Conservation (phyloP, 495 filamentous ascomycete species). For the Tuber indicum region DNA sequence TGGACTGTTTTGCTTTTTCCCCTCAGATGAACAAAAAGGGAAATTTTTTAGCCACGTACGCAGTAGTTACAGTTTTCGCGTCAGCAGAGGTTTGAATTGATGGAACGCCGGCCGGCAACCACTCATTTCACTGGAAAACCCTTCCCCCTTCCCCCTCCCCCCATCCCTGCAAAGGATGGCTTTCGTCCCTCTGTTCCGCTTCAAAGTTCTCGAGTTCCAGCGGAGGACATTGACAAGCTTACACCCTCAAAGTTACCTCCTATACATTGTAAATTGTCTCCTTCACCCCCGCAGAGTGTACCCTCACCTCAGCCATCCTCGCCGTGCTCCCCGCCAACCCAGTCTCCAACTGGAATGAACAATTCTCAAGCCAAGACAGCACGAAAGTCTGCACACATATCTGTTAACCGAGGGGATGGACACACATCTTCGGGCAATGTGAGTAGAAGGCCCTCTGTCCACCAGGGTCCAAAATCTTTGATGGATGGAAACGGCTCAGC, state of each 20-base stretch:
- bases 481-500: neutral
- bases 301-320: neutral
- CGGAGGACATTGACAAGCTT: conserved; percentile 25
- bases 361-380: conserved; percentile 34
- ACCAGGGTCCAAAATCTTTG: conserved; percentile 1
- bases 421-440: conserved; percentile 28
- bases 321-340: conserved; percentile 7
- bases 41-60: neutral
- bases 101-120: neutral
- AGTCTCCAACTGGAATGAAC: conserved; percentile 20
- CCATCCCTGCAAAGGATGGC: conserved; percentile 19
- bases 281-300: neutral
- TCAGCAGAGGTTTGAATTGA: neutral
- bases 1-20: neutral
- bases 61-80: neutral
- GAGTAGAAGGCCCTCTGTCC: conserved; percentile 16
- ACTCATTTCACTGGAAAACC: conserved; percentile 6
- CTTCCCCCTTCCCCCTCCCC: conserved; percentile 6
- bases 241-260: conserved; percentile 14
- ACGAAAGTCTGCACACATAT: conserved; percentile 31
- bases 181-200: conserved; percentile 25
- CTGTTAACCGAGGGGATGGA: conserved; percentile 25
- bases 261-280: conserved; percentile 4
- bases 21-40: neutral
- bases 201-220: conserved; percentile 27